A percentile compares a stretch with the other conserved stretches of the same genome.
phyloP scores from a whole-genome alignment of 805 yeast species.

The Nakazawaea wickerhamii region DNA sequence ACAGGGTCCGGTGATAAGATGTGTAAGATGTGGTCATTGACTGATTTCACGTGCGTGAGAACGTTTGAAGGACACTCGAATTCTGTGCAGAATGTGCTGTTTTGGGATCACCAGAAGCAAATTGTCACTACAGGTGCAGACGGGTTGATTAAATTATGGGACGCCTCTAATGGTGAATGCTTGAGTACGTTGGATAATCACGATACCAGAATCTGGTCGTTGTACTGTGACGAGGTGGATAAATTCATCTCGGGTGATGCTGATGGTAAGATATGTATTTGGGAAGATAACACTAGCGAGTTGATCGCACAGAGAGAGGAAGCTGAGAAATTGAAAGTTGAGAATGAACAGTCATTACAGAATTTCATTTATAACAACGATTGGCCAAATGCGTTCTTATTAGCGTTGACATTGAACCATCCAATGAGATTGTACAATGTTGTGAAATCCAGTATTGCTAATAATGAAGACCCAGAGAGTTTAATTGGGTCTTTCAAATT shows the following conservation, averaged over 20 bases:
- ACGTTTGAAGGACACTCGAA: constrained; percentile 95
- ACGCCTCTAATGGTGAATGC: constrained; percentile 65
- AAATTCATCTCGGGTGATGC: constrained; percentile 86
- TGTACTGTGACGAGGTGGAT: constrained; percentile 63
- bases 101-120: constrained; percentile 62
- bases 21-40: constrained; percentile 80
- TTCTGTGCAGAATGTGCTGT: constrained; percentile 78
- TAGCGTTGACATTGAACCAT: constrained; percentile 84
- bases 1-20: constrained; percentile 95
- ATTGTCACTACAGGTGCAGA: constrained; percentile 85
- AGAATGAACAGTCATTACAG: constrained; percentile 81
- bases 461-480: constrained; percentile 44
- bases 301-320: constrained; percentile 50
- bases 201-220: constrained; percentile 91
- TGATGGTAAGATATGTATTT: constrained; percentile 83
- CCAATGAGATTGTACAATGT: constrained; percentile 85
- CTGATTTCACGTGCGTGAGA: constrained; percentile 65
- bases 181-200: constrained; percentile 84
- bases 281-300: constrained; percentile 87
- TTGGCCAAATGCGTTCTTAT: constrained; percentile 83
- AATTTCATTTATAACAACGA: constrained; percentile 68
- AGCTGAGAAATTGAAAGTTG: constrained; percentile 53
- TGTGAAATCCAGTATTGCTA: constrained; percentile 52
- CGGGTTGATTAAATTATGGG: constrained; percentile 92
- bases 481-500: constrained; percentile 52